Evolutionary conservation across 2,329 filamentous ascomycete genomes (phyloP).

Genomic region (Grosmannia serpens): DNA sequence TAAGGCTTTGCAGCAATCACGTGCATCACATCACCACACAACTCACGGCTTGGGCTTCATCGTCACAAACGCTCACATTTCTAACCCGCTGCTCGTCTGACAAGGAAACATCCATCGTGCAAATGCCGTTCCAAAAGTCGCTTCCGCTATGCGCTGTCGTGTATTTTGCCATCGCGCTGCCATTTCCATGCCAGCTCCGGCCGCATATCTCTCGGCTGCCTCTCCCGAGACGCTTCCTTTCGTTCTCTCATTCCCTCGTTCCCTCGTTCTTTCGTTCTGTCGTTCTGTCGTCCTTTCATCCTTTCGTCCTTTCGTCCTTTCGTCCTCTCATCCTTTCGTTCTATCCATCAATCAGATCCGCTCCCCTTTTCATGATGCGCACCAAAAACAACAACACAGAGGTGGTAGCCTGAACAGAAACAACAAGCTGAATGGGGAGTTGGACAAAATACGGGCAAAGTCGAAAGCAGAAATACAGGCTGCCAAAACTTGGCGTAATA

Average conservation of each 20-base stretch:
- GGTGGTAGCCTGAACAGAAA: background rate
- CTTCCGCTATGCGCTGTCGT: background rate
- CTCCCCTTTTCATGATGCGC: constrained; percentile 1
- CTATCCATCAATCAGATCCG: constrained; percentile 2
- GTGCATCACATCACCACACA: background rate
- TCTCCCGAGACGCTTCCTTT: background rate
- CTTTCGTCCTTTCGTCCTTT: no score
- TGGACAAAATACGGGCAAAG: background rate
- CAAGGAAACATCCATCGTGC: background rate
- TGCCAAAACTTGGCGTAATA: background rate
- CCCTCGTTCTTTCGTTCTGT: no score
- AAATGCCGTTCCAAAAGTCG: background rate
- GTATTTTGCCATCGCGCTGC: background rate
- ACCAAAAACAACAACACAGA: background rate
- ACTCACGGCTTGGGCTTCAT: background rate
- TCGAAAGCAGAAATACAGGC: background rate
- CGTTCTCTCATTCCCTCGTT: no score
- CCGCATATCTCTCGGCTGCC: background rate
- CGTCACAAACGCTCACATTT: background rate
- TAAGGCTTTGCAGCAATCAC: background rate
- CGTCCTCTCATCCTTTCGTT: no score
- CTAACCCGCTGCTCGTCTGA: background rate
- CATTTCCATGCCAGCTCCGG: background rate
- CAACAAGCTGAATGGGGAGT: background rate
- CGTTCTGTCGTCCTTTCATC: no score